A percentile compares a stretch with the other conserved stretches of the same genome.
These are phyloP conservation scores for Trametes polyzona DNA, from an alignment of 1,284 basidiomycete genomes.

Conservation along the genomic window DNA sequence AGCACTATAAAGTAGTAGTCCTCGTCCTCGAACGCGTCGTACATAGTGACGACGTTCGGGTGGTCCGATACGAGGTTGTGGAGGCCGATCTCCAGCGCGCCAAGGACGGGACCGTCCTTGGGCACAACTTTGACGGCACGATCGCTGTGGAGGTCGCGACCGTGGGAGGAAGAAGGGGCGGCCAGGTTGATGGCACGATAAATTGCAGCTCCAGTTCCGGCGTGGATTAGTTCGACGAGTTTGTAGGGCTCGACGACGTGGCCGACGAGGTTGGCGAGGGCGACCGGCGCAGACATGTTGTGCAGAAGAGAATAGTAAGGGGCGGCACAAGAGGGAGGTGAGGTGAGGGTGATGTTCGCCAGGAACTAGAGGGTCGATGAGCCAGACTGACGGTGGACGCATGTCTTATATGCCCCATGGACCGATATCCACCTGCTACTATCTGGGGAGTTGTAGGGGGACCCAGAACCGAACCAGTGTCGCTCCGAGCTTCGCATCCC, in stretches of 20 bases:
- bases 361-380: slow-evolving; percentile 4
- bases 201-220: slow-evolving; percentile 37
- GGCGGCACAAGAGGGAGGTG: neutral
- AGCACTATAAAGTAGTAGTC: slow-evolving; percentile 63
- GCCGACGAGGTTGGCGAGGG: slow-evolving; percentile 23
- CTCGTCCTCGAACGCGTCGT: slow-evolving; percentile 61
- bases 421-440: neutral
- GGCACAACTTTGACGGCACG: slow-evolving; percentile 34
- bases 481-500: neutral
- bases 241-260: slow-evolving; percentile 12
- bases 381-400: neutral
- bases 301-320: neutral
- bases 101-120: slow-evolving; percentile 12
- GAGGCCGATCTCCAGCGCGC: slow-evolving; percentile 35
- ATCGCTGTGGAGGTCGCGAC: slow-evolving; percentile 7
- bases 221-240: slow-evolving; percentile 29
- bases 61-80: slow-evolving; percentile 61
- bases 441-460: neutral
- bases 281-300: slow-evolving; percentile 3
- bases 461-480: neutral
- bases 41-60: slow-evolving; percentile 60
- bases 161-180: slow-evolving; percentile 7
- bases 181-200: slow-evolving; percentile 36
- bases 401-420: neutral
- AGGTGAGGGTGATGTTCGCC: slow-evolving; percentile 3